These are phyloP conservation scores for Pholiota molesta DNA, from an alignment of 768 basidiomycete genomes.

Conservation along the genomic window DNA sequence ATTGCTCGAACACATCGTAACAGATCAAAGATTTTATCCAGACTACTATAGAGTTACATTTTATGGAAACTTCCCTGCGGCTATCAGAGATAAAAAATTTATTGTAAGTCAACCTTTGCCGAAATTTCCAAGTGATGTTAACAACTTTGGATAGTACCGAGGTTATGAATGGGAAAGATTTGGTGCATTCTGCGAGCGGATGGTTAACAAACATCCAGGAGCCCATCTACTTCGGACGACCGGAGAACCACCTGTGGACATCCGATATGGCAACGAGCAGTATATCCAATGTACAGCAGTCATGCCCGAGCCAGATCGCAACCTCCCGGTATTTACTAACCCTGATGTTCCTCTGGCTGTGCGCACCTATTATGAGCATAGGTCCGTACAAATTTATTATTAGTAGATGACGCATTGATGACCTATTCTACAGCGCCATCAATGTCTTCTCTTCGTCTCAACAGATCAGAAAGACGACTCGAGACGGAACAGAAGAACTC, in stretches of 20 bases:
- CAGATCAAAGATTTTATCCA: conserved; percentile 81
- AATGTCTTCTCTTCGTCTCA: conserved; percentile 80
- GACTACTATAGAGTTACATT: conserved; percentile 95
- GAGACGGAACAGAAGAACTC: conserved; percentile 69
- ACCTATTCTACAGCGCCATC: conserved; percentile 60
- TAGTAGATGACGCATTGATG: neutral
- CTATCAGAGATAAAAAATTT: conserved; percentile 88
- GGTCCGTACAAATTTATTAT: conserved; percentile 40
- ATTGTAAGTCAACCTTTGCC: conserved; percentile 54
- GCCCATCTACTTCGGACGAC: conserved; percentile 76
- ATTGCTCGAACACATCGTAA: conserved; percentile 83
- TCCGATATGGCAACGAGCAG: conserved; percentile 77
- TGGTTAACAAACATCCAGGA: conserved; percentile 88
- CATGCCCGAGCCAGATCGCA: conserved; percentile 80
- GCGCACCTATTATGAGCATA: conserved; percentile 86
- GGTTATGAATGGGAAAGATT: conserved; percentile 96
- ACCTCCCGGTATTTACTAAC: conserved; percentile 78
- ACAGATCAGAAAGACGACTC: conserved; percentile 62
- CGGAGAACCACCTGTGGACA: conserved; percentile 79
- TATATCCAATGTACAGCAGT: conserved; percentile 91
- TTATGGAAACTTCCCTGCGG: conserved; percentile 88
- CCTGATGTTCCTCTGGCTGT: conserved; percentile 82
- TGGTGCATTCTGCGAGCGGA: conserved; percentile 85
- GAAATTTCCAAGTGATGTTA: neutral
- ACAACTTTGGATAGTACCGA: conserved; percentile 65